Base-by-base conservation (phyloP, 2,329 filamentous ascomycete species). In the Pestalotiopsis sp. region DNA sequence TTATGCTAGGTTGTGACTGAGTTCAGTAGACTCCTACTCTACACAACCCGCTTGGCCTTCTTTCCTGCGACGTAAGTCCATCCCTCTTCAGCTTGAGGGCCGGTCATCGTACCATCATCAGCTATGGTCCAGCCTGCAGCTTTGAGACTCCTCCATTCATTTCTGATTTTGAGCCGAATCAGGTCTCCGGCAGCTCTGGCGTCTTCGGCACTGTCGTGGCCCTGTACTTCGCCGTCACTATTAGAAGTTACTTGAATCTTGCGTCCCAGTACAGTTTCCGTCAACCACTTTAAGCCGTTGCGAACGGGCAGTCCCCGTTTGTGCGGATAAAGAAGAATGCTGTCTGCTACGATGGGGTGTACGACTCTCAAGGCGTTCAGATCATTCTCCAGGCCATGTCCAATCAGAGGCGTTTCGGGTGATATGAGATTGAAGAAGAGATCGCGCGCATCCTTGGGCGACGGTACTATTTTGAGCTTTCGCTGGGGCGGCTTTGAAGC, bases 351-450 rank as follows among this genome's bases (percentile, higher is more conserved):
- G 0, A 88, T 92, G 0, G 92, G 93, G 75, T 98, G 96, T 59
- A 97, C 90, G 65, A 98, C 87, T 45, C 95, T 92, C 56, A 92
- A 86, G 2, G 91, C 89, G 77, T 97, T 98, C 67, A 99, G 87
- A 76, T 99, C 96, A 77, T 99, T 99, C 76, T 99, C 96, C 9
- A 98, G 89, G 0, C 94, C 95, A 78, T 99, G 96, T 0, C 96
- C 96, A 61, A 99, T 93, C 0, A 99, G 82, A 0, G 95, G 93
- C 0, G 95, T 99, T 0, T 86, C 82, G 0, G 94, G 92, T 1
- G 90, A 87, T 64, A 99, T 86, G 66, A 93, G 86, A 0, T 87
- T 86, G 79, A 97, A 94, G 9, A 99, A 87, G 0, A 98, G 85
- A 1, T 89, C 84, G 9, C 96, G 91, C 1, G 96, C 96, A 36